Evolutionary conservation across 2,329 filamentous ascomycete species (phyloP).

Genomic region (Exophiala xenobiotica): DNA sequence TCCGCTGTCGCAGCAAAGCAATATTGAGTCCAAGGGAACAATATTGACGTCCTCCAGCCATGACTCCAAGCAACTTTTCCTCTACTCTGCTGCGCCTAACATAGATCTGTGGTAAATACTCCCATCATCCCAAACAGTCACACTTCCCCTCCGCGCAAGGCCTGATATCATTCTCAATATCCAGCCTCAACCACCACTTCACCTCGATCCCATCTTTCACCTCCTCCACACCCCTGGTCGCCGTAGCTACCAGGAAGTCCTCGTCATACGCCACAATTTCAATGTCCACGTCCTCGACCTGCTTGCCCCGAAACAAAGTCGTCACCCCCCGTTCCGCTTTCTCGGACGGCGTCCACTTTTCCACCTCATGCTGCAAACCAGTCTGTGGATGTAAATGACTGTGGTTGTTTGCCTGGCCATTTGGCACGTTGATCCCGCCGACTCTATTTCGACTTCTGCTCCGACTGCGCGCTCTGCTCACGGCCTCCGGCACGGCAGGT

Average conservation of each 20-base stretch:
- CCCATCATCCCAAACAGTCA: constrained; percentile 31
- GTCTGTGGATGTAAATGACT: neutral
- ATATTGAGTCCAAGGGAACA: no score
- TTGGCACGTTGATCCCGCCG: neutral
- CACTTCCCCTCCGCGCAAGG: constrained; percentile 44
- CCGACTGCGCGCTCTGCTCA: constrained; percentile 24
- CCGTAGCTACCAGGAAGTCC: constrained; percentile 59
- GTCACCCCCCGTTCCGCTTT: constrained; percentile 44
- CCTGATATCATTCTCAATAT: constrained; percentile 49
- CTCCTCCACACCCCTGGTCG: constrained; percentile 42
- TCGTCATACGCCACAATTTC: constrained; percentile 60
- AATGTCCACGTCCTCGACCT: constrained; percentile 54
- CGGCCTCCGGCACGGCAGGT: constrained; percentile 48
- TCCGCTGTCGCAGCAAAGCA: no score
- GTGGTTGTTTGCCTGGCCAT: neutral
- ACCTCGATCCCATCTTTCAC: constrained; percentile 31
- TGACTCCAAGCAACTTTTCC: no score
- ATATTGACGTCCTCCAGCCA: no score
- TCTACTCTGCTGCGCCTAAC: no score
- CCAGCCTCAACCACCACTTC: constrained; percentile 43
- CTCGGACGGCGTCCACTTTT: constrained; percentile 35
- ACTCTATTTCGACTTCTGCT: neutral
- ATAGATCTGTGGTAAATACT: no score
- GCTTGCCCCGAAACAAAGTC: constrained; percentile 49
- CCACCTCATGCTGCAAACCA: constrained; percentile 12